A percentile compares a stretch with the other conserved stretches of the same genome.
Evolutionary conservation across 2,329 filamentous ascomycete species (phyloP).

Genomic region (Colletotrichum scovillei): DNA sequence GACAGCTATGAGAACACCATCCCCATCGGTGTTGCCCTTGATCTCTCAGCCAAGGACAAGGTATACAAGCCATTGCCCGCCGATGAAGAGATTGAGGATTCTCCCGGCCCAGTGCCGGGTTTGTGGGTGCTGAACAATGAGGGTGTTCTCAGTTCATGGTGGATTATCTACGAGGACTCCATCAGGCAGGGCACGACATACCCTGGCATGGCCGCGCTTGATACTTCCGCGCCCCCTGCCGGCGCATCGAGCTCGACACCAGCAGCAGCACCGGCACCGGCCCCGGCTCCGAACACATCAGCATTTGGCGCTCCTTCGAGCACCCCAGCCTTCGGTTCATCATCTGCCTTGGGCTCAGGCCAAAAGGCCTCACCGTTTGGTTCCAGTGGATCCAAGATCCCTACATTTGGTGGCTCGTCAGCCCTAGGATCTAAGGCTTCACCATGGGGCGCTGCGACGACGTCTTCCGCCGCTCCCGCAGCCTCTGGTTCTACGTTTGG

Average conservation of each 20-base stretch:
- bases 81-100: constrained; percentile 82
- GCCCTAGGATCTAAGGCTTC: constrained; percentile 63
- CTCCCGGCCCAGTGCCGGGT: constrained; percentile 82
- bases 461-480: constrained; percentile 36
- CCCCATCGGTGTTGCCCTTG: constrained; percentile 82
- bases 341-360: constrained; percentile 53
- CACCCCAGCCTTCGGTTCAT: constrained; percentile 41
- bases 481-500: constrained; percentile 53
- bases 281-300: constrained; percentile 33
- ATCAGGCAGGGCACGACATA: constrained; percentile 80
- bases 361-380: constrained; percentile 28
- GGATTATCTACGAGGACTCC: constrained; percentile 90
- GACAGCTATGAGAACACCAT: constrained; percentile 77
- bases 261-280: constrained; percentile 30
- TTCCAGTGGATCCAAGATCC: constrained; percentile 41
- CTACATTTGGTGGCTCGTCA: constrained; percentile 61
- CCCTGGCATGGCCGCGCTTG: constrained; percentile 68
- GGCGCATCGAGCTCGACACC: constrained; percentile 29
- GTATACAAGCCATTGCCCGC: constrained; percentile 81
- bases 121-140: constrained; percentile 90
- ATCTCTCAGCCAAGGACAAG: constrained; percentile 85
- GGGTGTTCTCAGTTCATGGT: constrained; percentile 87
- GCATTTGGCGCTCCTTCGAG: constrained; percentile 38
- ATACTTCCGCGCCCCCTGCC: constrained; percentile 44
- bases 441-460: constrained; percentile 57